A percentile compares a stretch with the other conserved stretches of the same genome.
Evolutionary conservation across 805 yeast species (phyloP).

Genomic region (Metschnikowia reukaufii): DNA sequence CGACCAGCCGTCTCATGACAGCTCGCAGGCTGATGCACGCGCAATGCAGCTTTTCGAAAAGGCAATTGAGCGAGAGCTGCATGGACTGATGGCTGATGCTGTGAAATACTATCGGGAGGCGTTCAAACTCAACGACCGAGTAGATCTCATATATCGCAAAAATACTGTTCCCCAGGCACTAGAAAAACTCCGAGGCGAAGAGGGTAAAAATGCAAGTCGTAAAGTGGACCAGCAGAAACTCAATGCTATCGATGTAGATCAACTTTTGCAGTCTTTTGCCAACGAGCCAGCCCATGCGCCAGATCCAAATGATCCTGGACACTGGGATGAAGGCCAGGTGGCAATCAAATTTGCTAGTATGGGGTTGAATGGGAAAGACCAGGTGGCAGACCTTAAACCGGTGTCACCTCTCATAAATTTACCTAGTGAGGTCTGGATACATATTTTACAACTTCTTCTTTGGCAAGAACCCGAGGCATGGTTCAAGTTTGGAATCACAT

Average conservation of each 20-base stretch:
- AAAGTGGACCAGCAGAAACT: slow-evolving; percentile 38
- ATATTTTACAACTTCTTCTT: slow-evolving; percentile 50
- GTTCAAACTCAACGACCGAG: slow-evolving; percentile 53
- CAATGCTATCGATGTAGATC: slow-evolving; percentile 42
- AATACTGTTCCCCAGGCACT: slow-evolving; percentile 45
- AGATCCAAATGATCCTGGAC: slow-evolving; percentile 21
- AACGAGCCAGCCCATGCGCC: slow-evolving; percentile 32
- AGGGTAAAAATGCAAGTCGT: slow-evolving; percentile 30
- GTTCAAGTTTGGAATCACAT: slow-evolving; percentile 60
- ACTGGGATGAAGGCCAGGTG: slow-evolving; percentile 20
- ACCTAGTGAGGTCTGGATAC: slow-evolving; percentile 59
- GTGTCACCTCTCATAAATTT: slow-evolving; percentile 39
- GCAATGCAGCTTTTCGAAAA: slow-evolving; percentile 68
- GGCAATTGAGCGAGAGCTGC: slow-evolving; percentile 69
- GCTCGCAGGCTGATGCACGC: slow-evolving; percentile 8
- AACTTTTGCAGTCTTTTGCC: slow-evolving; percentile 38
- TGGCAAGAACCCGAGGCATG: slow-evolving; percentile 58
- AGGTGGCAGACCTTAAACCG: slow-evolving; percentile 20
- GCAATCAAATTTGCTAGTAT: slow-evolving; percentile 29
- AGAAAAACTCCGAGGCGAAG: slow-evolving; percentile 21
- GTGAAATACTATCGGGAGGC: slow-evolving; percentile 72
- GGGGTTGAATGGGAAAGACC: slow-evolving; percentile 15
- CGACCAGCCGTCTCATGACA: not conserved
- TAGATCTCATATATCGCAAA: slow-evolving; percentile 68
- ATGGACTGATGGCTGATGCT: slow-evolving; percentile 82